Percentiles rank a stretch among this genome's conserved stretches.
phyloP scores from a whole-genome alignment of 768 basidiomycete genomes.

The Termitomyces eurrhizus region DNA sequence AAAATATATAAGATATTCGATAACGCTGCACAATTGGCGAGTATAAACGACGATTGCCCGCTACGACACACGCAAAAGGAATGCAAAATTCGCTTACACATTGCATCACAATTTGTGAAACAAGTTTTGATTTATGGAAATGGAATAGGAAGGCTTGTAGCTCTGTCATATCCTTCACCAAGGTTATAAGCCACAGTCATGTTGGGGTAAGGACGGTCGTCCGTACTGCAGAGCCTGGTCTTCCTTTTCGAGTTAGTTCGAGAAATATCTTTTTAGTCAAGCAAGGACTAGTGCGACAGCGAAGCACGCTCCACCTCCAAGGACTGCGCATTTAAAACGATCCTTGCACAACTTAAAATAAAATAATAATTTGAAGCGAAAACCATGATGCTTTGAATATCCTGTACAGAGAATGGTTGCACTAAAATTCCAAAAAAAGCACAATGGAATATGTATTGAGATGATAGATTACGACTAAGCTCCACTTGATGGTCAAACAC shows the following conservation, averaged over 20 bases:
- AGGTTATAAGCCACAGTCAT: no score
- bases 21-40: not conserved
- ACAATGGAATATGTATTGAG: not conserved
- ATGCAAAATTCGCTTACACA: no score
- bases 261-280: no score
- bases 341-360: not conserved
- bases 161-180: no score
- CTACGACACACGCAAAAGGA: no score
- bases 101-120: no score
- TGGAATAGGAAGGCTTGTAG: no score
- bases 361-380: not conserved
- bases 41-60: no score
- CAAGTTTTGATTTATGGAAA: no score
- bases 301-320: constrained; percentile 4
- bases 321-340: not conserved
- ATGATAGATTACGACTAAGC: not conserved
- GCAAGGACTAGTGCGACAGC: not conserved
- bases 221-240: constrained; percentile 57
- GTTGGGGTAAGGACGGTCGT: constrained; percentile 8
- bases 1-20: not conserved
- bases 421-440: not conserved
- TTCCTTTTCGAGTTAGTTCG: no score
- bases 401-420: not conserved
- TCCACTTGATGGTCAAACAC: not conserved
- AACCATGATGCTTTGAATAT: not conserved